Evolutionary conservation across 306 rosid genomes (phyloP), one percentile per base, ranked within the genome.

Genomic region (Begonia peltatifolia): DNA sequence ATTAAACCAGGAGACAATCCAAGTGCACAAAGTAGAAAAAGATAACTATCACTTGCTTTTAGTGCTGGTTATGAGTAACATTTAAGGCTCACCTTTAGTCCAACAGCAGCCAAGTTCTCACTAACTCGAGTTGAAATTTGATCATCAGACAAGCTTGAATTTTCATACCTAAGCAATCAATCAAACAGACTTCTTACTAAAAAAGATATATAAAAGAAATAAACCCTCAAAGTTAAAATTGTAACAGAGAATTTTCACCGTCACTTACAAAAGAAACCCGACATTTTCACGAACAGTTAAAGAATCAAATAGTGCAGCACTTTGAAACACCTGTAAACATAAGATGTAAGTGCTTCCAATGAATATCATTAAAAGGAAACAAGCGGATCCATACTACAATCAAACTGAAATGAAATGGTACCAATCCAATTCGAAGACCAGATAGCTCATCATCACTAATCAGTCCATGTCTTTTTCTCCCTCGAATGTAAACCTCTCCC

Each of bases 271-370:
- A 74, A 83, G 99, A 68, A 92, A 92, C 73, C 99, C 99, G 61
- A 92, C 96, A 66, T 92, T 92, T 77, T 92, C 96, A 38, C 94
- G 93, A 51, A 92, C 96, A 14, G 87, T 86, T 73, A 92, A 68
- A 53, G 99, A 92, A 75, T 92, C 96, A 81, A 92, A 92, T 38
- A 92, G 99, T 49, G 99, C 99, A 9, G 99, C 99, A 67, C 99
- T 92, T 76, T 92, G 99, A 71, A 92, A 92, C 56, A 92, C 99
- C 99, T 92, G 76, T 70, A 25, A 66, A 42, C 57, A 17, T 62
- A 48, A 47, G 56, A 57, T 11, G 43, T 12, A 9, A 23, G 41
- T 52, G 8, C 17, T 61, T 65, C 52, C 9, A 64, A 57, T 2
- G 23, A 16, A 11, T 12, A 51, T 52, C 23, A 41, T 57, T 41